Evolutionary conservation across 1,139 yeast genomes (phyloP), one percentile per base, ranked within the genome.

Genomic region (Ogataea hybrid): DNA sequence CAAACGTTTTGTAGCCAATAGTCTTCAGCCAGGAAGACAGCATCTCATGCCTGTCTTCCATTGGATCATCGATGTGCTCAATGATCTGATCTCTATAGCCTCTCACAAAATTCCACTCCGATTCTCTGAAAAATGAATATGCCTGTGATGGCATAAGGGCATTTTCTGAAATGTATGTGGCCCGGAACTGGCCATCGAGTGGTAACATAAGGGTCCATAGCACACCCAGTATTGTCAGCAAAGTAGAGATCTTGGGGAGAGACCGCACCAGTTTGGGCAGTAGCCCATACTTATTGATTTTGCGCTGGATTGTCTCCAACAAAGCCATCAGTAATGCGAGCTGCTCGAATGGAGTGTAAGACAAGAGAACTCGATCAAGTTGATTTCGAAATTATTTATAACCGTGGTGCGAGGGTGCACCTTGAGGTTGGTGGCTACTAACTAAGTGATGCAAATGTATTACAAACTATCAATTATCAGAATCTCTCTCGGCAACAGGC

Each of bases 141-240:
- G 92, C 97, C 61, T 92, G 97, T 0, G 95, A 90, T 10, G 98
- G 97, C 86, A 94, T 82, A 61, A 94, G 70, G 27, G 99, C 99
- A 65, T 92, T 94, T 61, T 94, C 99, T 7, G 95, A 84, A 16
- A 90, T 85, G 60, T 92, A 92, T 6, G 96, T 87, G 51, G 73
- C 68, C 42, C 97, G 71, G 59, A 71, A 88, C 60, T 86, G 87
- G 17, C 96, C 97, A 31, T 84, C 84, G 54, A 81, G 53, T 0
- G 98, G 97, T 41, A 87, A 68, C 6, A 70, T 61, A n/a, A 78
- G 64, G 35, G 92, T 67, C 87, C 95, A 84, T 4, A 85, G 56
- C 9, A 59, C 35, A 29, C 95, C 88, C 15, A 75, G 62, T 1
- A 85, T 12, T 0, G 84, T 76, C 25, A 84, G 65, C 3, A 82